Evolutionary conservation across 2,329 filamentous ascomycete species (phyloP).

Genomic region (Stachybotrys chartarum): DNA sequence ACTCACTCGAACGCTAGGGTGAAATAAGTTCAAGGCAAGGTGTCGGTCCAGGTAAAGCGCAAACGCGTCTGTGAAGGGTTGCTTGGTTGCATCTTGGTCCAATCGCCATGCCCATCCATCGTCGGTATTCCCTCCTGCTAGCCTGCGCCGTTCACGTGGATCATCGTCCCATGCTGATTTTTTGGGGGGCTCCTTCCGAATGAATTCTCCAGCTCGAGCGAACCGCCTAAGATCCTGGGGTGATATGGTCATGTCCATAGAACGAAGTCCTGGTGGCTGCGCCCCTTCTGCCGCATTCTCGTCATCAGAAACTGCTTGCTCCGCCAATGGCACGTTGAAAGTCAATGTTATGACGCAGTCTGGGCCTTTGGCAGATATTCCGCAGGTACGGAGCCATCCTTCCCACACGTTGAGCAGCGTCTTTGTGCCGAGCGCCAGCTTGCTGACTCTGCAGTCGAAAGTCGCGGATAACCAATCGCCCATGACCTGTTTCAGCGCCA

Average conservation of each 20-base stretch:
- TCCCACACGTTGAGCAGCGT: constrained; percentile 45
- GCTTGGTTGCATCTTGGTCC: constrained; percentile 9
- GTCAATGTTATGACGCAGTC: constrained; percentile 45
- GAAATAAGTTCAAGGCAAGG: constrained; percentile 46
- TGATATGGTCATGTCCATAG: constrained; percentile 46
- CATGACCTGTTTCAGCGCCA: constrained; percentile 40
- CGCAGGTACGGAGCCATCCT: constrained; percentile 37
- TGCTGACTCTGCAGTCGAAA: constrained; percentile 50
- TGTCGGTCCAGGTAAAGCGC: constrained; percentile 43
- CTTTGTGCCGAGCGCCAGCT: constrained; percentile 41
- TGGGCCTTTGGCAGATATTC: constrained; percentile 23
- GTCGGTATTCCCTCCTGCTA: constrained; percentile 40
- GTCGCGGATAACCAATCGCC: constrained; percentile 43
- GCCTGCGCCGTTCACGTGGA: constrained; percentile 30
- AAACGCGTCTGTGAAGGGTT: constrained; percentile 43
- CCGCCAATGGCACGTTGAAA: constrained; percentile 34
- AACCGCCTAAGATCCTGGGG: constrained; percentile 40
- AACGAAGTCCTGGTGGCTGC: constrained; percentile 21
- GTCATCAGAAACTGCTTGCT: constrained; percentile 4
- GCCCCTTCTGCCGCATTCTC: constrained; percentile 8
- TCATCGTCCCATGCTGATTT: constrained; percentile 21
- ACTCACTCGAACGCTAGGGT: constrained; percentile 43
- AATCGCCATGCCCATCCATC: constrained; percentile 46
- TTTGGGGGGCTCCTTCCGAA: constrained; percentile 2
- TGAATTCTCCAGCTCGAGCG: constrained; percentile 27